Conservation (phyloP, 2,329 filamentous ascomycete genomes). For the Paraconiothyrium sp. region DNA sequence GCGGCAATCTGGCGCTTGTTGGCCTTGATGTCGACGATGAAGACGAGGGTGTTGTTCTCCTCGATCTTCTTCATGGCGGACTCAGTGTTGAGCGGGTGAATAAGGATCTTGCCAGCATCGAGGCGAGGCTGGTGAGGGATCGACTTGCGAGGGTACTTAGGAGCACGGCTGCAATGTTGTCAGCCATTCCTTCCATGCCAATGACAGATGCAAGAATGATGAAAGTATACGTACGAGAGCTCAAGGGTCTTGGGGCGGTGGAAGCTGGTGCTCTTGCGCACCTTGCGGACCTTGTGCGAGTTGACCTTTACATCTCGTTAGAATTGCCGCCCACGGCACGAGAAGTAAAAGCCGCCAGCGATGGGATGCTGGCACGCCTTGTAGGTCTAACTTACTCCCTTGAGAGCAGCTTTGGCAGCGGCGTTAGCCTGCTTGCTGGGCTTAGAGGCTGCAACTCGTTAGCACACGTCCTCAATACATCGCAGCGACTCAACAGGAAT, state of each 20-base stretch:
- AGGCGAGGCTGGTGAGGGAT: conserved; percentile 89
- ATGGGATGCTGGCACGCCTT: conserved; percentile 61
- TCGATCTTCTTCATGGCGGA: conserved; percentile 99
- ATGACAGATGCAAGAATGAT: neutral
- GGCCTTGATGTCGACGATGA: conserved; percentile 88
- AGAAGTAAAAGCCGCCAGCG: conserved; percentile 62
- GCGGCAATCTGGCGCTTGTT: conserved; percentile 99
- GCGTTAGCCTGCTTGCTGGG: conserved; percentile 78
- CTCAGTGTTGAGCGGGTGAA: conserved; percentile 99
- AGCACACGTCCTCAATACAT: conserved; percentile 26
- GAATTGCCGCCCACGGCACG: conserved; percentile 46
- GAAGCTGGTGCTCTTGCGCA: conserved; percentile 91
- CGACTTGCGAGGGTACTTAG: conserved; percentile 97
- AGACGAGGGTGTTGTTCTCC: conserved; percentile 99
- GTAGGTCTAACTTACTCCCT: conserved; percentile 77
- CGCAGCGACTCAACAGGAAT: neutral
- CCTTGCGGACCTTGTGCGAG: conserved; percentile 90
- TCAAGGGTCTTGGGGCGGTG: conserved; percentile 97
- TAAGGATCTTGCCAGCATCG: conserved; percentile 96
- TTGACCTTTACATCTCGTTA: conserved; percentile 65
- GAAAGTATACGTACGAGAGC: conserved; percentile 65
- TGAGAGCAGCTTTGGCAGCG: conserved; percentile 95
- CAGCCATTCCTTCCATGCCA: neutral
- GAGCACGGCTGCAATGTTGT: conserved; percentile 65
- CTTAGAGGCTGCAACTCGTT: conserved; percentile 64